Base-by-base conservation (phyloP, 371 early-diverging fungal species). In the Batkoa obscura region DNA sequence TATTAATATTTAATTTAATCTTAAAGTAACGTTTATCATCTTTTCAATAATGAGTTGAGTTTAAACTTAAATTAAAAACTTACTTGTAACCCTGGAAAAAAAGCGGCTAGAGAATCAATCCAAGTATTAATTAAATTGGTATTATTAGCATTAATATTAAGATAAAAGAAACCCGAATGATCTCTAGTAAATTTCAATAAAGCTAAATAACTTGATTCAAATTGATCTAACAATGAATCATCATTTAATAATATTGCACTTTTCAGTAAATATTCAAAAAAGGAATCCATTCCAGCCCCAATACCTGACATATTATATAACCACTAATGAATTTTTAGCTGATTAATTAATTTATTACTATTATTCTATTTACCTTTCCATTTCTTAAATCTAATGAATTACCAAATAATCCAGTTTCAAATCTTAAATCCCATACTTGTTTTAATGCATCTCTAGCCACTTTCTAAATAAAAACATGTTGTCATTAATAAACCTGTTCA, bases 231-330 rank as follows among this genome's bases (percentile, higher is more conserved):
- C 57, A 86, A 89, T 31, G 79, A 72, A 0, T 66, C 56, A 54
- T 90, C 91, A 8, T 85, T 89, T 72, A 96, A 87, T 12, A 93
- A 72, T 2, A 93, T 70, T 59, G 87, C 80, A 0, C 85, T 78
- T 65, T 96, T 96, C 15, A 92, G 62, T 38, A 93, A 68, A 59
- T 96, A 96, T 70, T 94, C 96, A 66, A 81, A 94, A 30, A 85
- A 80, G 4, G 91, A 90, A 67, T 96, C 97, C 23, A 90, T 76
- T 37, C 95, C 94, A 2, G 94, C 95, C 13, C 94, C 89, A 13
- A 90, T 79, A 4, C 83, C 77, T 17, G 81, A 69, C n/a, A 79
- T 73, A 1, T 72, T 68, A 34, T 79, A 74, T n/a, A 74, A 68
- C 88, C 88, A 87, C 51, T 67, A 41, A 39, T 36, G 0, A 13